These are phyloP conservation scores for Nigrograna mackinnonii DNA, from an alignment of 2,329 filamentous ascomycete genomes.

Conservation along the genomic window DNA sequence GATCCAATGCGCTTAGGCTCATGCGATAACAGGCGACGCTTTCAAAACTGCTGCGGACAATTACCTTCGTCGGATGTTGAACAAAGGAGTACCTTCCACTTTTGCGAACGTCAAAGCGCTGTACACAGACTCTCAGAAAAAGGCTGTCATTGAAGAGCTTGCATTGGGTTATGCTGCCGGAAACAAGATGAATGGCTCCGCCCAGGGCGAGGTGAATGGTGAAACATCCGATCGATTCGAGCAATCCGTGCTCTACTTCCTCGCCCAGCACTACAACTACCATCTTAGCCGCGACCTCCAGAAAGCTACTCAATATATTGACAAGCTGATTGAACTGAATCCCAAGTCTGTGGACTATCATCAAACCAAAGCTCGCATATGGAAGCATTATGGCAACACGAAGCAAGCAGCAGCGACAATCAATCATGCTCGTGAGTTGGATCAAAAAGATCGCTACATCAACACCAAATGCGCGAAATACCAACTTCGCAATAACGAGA, in stretches of 20 bases:
- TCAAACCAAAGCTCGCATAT: slow-evolving; percentile 94
- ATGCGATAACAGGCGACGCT: slow-evolving; percentile 62
- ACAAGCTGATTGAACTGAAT: slow-evolving; percentile 79
- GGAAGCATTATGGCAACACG: slow-evolving; percentile 84
- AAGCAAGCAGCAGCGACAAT: slow-evolving; percentile 82
- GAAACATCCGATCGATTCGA: slow-evolving; percentile 65
- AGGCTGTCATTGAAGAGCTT: slow-evolving; percentile 72
- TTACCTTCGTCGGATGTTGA: slow-evolving; percentile 83
- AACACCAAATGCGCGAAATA: slow-evolving; percentile 99
- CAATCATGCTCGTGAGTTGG: slow-evolving; percentile 82
- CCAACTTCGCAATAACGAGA: slow-evolving; percentile 89
- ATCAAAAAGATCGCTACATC: slow-evolving; percentile 92
- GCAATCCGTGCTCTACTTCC: slow-evolving; percentile 84
- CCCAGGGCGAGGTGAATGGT: slow-evolving; percentile 53
- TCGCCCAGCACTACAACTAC: slow-evolving; percentile 97
- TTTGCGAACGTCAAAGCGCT: slow-evolving; percentile 97
- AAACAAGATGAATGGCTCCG: slow-evolving; percentile 55
- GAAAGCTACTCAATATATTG: slow-evolving; percentile 81
- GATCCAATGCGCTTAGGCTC: not conserved
- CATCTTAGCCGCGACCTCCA: slow-evolving; percentile 79
- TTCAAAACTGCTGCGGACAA: slow-evolving; percentile 77
- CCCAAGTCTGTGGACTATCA: slow-evolving; percentile 86
- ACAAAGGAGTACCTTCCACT: slow-evolving; percentile 91
- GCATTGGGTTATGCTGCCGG: slow-evolving; percentile 77
- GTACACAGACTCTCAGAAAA: slow-evolving; percentile 79